A percentile compares a stretch with the other conserved stretches of the same genome.
Evolutionary conservation across 2,329 filamentous ascomycete genomes (phyloP).

Genomic region (Colletotrichum higginsianum): DNA sequence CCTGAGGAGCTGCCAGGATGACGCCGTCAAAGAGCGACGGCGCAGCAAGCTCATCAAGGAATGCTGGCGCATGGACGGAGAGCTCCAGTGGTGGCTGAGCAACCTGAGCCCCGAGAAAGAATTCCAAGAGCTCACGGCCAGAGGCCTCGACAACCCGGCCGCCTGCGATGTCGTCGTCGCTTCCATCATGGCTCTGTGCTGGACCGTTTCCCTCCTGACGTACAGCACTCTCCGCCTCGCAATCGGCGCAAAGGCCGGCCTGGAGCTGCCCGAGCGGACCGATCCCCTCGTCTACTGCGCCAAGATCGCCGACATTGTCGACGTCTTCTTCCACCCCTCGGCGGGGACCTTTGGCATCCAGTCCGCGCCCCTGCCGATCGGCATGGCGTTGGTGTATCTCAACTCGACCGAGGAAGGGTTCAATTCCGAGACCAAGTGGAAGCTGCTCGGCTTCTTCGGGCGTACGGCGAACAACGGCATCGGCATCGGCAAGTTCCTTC

Average conservation of each 20-base stretch:
- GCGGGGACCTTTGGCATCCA: conserved; percentile 39
- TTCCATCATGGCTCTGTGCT: conserved; percentile 36
- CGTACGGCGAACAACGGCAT: conserved; percentile 28
- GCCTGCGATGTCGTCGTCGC: conserved; percentile 36
- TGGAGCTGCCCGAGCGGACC: conserved; percentile 20
- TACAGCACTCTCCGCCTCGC: conserved; percentile 40
- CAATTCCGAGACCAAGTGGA: conserved; percentile 28
- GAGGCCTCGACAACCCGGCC: conserved; percentile 28
- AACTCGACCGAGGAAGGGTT: conserved; percentile 32
- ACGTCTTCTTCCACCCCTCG: conserved; percentile 38
- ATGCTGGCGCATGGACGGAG: conserved; percentile 39
- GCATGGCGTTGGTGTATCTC: conserved; percentile 41
- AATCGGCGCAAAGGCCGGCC: not conserved
- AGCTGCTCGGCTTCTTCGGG: conserved; percentile 33
- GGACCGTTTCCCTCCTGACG: conserved; percentile 36
- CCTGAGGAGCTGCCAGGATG: conserved; percentile 42
- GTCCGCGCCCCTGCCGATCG: conserved; percentile 39
- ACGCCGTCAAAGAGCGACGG: not conserved
- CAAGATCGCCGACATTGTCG: conserved; percentile 40
- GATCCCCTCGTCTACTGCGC: conserved; percentile 39
- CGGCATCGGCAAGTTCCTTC: conserved; percentile 33
- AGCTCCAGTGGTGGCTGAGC: conserved; percentile 36
- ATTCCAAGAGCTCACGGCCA: conserved; percentile 13
- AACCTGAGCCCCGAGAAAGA: conserved; percentile 22
- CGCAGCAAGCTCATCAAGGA: conserved; percentile 23